Percentiles rank a stretch among this genome's conserved stretches.
Conservation (phyloP, 2,329 filamentous ascomycete species). For the Ophiostoma sp. region DNA sequence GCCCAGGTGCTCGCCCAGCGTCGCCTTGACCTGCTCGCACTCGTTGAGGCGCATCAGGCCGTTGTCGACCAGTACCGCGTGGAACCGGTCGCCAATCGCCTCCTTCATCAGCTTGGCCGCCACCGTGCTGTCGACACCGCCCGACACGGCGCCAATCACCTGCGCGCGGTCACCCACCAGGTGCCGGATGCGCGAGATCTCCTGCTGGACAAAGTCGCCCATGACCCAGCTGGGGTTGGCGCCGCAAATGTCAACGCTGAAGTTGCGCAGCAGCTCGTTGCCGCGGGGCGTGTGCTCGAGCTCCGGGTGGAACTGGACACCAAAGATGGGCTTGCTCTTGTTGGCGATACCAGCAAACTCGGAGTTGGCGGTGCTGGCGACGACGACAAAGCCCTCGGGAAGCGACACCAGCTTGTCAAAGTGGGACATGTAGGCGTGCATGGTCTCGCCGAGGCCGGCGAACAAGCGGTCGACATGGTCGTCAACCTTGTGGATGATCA, state of each 20-base stretch:
- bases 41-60: constrained; percentile 79
- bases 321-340: constrained; percentile 67
- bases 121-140: constrained; percentile 88
- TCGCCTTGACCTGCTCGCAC: constrained; percentile 77
- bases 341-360: constrained; percentile 78
- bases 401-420: constrained; percentile 50
- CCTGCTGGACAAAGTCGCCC: constrained; percentile 76
- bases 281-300: constrained; percentile 65
- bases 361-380: constrained; percentile 74
- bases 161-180: constrained; percentile 81
- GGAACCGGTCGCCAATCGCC: constrained; percentile 80
- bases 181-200: constrained; percentile 76
- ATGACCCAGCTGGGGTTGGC: constrained; percentile 80
- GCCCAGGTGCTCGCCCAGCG: constrained; percentile 73
- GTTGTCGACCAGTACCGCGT: constrained; percentile 71
- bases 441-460: constrained; percentile 67
- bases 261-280: constrained; percentile 74
- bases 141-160: constrained; percentile 59
- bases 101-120: constrained; percentile 73
- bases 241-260: constrained; percentile 77
- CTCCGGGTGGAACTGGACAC: constrained; percentile 88
- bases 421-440: constrained; percentile 83
- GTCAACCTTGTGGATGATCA: constrained; percentile 61
- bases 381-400: constrained; percentile 67
- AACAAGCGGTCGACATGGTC: constrained; percentile 77